Conservation (phyloP, 2,329 filamentous ascomycete species). For the Huntiella bhutanensis region DNA sequence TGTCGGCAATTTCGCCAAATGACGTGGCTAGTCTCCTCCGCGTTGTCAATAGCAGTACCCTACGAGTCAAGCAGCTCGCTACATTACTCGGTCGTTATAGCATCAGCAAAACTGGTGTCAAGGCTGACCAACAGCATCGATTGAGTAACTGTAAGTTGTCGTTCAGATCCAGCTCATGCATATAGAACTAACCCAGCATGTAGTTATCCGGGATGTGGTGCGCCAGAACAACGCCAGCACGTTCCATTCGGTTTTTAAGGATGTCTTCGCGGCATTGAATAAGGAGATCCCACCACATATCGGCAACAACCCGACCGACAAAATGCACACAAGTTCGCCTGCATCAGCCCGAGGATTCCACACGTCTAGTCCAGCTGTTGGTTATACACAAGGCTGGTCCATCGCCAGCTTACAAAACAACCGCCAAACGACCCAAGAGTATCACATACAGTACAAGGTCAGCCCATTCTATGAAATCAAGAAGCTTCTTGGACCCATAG, state of each 20-base stretch:
- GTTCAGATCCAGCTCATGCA: not conserved
- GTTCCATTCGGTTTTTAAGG: constrained; percentile 22
- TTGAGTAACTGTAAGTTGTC: constrained; percentile 53
- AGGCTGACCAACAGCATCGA: constrained; percentile 60
- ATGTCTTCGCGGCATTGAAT: constrained; percentile 3
- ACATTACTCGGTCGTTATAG: constrained; percentile 57
- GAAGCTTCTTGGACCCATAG: constrained; percentile 37
- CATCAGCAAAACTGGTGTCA: constrained; percentile 64
- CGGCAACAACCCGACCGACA: not conserved
- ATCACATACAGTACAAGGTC: no score
- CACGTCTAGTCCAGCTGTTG: not conserved
- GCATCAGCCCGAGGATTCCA: not conserved
- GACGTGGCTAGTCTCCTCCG: constrained; percentile 29
- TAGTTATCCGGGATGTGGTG: constrained; percentile 25
- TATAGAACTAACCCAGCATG: not conserved
- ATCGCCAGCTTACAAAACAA: no score
- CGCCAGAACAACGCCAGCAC: constrained; percentile 21
- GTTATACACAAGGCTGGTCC: no score
- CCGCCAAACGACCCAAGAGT: no score
- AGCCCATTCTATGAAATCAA: constrained; percentile 66
- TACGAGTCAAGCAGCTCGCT: constrained; percentile 49
- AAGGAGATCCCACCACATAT: not conserved
- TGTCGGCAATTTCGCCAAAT: constrained; percentile 4
- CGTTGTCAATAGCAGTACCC: constrained; percentile 23
- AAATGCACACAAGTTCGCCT: no score